Base-by-base conservation (phyloP, 192 early-diverging fungal species). In the Umbelopsis ramanniana region DNA sequence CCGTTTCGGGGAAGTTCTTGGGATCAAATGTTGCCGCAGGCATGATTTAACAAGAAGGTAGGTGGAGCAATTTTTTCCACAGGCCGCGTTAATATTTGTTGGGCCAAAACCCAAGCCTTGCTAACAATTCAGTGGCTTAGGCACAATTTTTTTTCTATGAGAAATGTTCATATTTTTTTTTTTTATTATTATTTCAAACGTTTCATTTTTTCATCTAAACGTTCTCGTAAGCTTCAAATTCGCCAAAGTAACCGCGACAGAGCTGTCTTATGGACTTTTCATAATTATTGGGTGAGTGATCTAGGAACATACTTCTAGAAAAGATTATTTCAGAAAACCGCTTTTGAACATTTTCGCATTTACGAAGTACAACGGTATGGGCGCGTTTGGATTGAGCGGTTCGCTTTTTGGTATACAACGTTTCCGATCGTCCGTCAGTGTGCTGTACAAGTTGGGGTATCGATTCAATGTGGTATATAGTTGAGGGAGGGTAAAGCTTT, bases 401-500 rank as follows among this genome's bases (percentile, higher is more conserved):
- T 52, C 69, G 76, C 38, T 78, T 57, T 3, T 53, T 66, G 3
- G 43, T 55, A 1, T 76, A 70, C 14, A 70, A 66, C 5, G 72
- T 74, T 9, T 26, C 50, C 10, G 73, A 15, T 10, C 79, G 60
- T 6, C 84, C 53, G 4, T 76, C 55, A 9, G 57, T 76, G 37
- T 86, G 47, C 19, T 75, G 63, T 57, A 68, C 80, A 53, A 68
- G 73, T 66, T 83, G 89, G 53, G 68, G 89, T 33, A 83, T 82
- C 2, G 86, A 82, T 40, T 84, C 84, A 46, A 91, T 73, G 60
- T 78, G 83, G 53, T 86, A 95, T 19, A 94, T 88, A 8, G 87
- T 89, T 0, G 89, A 90, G 0, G 92, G 89, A 22, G 93, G 93
- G 71, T 92, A 96, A 17, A 96, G 82, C 68, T 96, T 96, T 50